Percentiles rank a stretch among this genome's conserved stretches.
Conservation (phyloP, 176 grass and related monocot genomes). For the Aegilops speltoides region DNA sequence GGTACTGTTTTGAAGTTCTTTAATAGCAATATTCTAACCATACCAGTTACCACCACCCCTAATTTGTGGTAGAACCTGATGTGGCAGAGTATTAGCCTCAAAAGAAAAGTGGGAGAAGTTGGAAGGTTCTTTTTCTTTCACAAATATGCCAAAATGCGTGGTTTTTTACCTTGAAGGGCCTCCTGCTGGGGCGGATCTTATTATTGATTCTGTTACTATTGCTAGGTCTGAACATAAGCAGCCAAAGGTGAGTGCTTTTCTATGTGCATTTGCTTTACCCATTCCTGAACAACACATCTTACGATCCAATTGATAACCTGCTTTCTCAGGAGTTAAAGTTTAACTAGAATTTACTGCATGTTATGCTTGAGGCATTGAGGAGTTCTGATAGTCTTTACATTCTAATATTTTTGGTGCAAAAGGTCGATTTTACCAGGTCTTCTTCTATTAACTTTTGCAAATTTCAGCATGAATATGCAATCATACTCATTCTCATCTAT, state of each 20-base stretch:
- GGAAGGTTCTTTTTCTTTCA: conserved; percentile 84
- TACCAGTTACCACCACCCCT: neutral
- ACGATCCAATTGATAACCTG: neutral
- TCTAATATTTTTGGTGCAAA: neutral
- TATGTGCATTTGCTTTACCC: conserved; percentile 3
- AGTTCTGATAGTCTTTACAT: conserved; percentile 14
- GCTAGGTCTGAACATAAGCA: conserved; percentile 41
- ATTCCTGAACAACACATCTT: neutral
- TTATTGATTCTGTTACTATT: conserved; percentile 79
- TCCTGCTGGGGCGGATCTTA: conserved; percentile 62
- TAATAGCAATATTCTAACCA: conserved; percentile 4
- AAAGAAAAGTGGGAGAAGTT: conserved; percentile 80
- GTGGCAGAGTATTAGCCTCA: conserved; percentile 47
- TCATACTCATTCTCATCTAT: neutral
- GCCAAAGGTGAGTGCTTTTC: conserved; percentile 36
- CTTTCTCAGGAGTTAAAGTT: conserved; percentile 6
- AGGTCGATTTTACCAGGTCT: neutral
- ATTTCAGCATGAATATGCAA: neutral
- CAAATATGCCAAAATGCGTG: conserved; percentile 67
- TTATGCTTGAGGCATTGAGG: neutral
- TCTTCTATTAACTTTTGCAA: neutral
- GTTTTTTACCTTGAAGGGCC: conserved; percentile 95
- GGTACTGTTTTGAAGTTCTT: conserved; percentile 50
- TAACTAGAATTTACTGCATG: conserved; percentile 8
- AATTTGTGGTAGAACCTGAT: conserved; percentile 24